These are phyloP conservation scores for Cladosporium sp. DNA, from an alignment of 2,329 filamentous ascomycete species.

Conservation along the genomic window DNA sequence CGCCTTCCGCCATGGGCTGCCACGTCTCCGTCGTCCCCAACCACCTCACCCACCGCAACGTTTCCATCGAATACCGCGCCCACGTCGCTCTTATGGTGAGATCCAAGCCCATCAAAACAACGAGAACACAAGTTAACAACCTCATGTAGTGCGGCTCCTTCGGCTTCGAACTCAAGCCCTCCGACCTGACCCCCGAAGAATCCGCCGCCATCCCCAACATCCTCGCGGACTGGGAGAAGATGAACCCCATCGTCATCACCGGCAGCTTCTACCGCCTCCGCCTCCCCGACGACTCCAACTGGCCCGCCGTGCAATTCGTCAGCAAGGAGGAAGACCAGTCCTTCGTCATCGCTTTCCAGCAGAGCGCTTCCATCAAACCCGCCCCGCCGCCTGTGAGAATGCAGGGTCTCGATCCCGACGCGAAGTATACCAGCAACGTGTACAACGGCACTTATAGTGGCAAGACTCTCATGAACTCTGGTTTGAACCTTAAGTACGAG, in stretches of 20 bases:
- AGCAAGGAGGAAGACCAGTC: conserved; percentile 47
- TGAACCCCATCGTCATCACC: conserved; percentile 56
- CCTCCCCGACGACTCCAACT: conserved; percentile 56
- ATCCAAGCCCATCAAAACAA: background rate
- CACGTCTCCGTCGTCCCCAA: conserved; percentile 60
- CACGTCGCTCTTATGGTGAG: conserved; percentile 60
- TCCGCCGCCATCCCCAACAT: conserved; percentile 49
- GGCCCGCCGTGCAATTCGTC: conserved; percentile 58
- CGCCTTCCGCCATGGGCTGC: conserved; percentile 60
- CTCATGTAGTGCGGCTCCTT: conserved; percentile 53
- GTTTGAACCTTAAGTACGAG: conserved; percentile 50
- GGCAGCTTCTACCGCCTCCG: conserved; percentile 58
- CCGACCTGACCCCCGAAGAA: conserved; percentile 49
- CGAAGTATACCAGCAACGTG: conserved; percentile 48
- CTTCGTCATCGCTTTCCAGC: conserved; percentile 59
- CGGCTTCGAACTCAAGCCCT: conserved; percentile 59
- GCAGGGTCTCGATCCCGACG: conserved; percentile 52
- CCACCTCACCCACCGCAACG: conserved; percentile 50
- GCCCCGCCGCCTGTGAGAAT: conserved; percentile 49
- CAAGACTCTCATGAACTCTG: conserved; percentile 58
- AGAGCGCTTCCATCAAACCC: conserved; percentile 50
- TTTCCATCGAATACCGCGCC: conserved; percentile 55
- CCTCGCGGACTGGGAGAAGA: conserved; percentile 49
- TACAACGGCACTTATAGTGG: conserved; percentile 52
- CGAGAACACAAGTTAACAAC: background rate